Conservation (phyloP, 371 early-diverging fungal genomes). For the Mucor ambiguus region DNA sequence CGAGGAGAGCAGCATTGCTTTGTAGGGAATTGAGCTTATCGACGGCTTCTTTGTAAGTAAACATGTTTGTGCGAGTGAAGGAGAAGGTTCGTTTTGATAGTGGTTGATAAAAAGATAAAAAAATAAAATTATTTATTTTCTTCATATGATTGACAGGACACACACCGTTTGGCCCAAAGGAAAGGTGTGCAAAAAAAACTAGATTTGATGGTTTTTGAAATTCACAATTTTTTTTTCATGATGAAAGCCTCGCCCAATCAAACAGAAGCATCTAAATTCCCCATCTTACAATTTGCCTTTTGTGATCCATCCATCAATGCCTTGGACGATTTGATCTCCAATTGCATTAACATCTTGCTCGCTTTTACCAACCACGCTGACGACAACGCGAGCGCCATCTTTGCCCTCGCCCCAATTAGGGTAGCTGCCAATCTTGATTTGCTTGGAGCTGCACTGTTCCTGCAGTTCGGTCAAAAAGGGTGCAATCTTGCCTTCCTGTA, state of each 20-base stretch:
- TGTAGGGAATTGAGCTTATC: constrained; percentile 78
- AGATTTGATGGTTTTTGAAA: neutral
- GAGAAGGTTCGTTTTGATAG: constrained; percentile 10
- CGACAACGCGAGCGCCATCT: constrained; percentile 45
- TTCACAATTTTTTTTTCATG: neutral
- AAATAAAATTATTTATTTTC: constrained; percentile 5
- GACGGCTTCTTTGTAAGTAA: constrained; percentile 59
- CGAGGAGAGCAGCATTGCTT: constrained; percentile 80
- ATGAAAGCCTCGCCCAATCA: constrained; percentile 9
- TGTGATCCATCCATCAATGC: constrained; percentile 24
- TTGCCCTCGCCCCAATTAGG: constrained; percentile 57
- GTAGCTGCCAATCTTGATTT: constrained; percentile 71
- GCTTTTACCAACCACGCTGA: constrained; percentile 57
- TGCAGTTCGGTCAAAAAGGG: constrained; percentile 53
- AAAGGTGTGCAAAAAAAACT: neutral
- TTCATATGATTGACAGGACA: constrained; percentile 5
- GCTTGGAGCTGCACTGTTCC: constrained; percentile 25
- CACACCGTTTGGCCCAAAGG: neutral
- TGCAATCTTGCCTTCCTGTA: constrained; percentile 62
- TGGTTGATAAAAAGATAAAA: constrained; percentile 5
- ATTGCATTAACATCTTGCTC: constrained; percentile 29
- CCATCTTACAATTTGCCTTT: constrained; percentile 14
- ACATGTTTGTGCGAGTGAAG: neutral
- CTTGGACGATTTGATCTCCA: constrained; percentile 18
- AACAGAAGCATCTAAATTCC: neutral